These are phyloP conservation scores for Arthrobotrys musiformis DNA, from an alignment of 2,329 filamentous ascomycete species.

Conservation along the genomic window DNA sequence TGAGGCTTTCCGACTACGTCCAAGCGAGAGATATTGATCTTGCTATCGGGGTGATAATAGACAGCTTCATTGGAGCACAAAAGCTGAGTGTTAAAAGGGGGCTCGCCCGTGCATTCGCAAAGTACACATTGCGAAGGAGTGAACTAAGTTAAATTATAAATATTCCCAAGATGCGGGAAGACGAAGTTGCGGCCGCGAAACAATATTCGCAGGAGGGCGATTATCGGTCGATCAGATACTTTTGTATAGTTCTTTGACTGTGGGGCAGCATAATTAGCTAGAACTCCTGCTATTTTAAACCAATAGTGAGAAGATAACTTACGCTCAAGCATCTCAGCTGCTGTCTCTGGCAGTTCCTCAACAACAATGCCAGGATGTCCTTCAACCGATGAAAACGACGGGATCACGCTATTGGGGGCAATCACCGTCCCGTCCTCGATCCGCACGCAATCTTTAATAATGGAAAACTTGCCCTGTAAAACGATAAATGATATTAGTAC, in stretches of 20 bases:
- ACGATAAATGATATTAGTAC: neutral
- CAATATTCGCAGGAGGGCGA: neutral
- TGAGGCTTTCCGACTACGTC: constrained; percentile 97
- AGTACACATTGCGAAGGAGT: constrained; percentile 77
- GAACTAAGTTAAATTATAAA: neutral
- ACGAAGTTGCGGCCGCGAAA: neutral
- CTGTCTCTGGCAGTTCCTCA: constrained; percentile 80
- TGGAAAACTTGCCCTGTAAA: constrained; percentile 66
- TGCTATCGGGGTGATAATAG: constrained; percentile 94
- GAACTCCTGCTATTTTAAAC: neutral
- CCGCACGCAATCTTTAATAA: constrained; percentile 92
- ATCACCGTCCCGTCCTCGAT: constrained; percentile 86
- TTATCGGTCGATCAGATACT: constrained; percentile 1
- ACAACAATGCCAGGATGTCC: constrained; percentile 82
- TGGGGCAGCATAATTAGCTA: neutral
- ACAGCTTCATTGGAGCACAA: constrained; percentile 94
- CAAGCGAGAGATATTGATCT: constrained; percentile 90
- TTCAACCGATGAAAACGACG: constrained; percentile 90
- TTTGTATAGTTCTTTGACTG: constrained; percentile 51
- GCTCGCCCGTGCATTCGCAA: constrained; percentile 90
- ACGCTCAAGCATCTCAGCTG: constrained; percentile 62
- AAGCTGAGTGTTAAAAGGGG: constrained; percentile 99
- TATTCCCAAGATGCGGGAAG: neutral
- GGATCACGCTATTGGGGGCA: constrained; percentile 88
- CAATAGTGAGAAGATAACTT: constrained; percentile 15